A percentile compares a stretch with the other conserved stretches of the same genome.
These are phyloP conservation scores for Backusella psychrophila DNA, from an alignment of 192 early-diverging fungal species.

Conservation along the genomic window DNA sequence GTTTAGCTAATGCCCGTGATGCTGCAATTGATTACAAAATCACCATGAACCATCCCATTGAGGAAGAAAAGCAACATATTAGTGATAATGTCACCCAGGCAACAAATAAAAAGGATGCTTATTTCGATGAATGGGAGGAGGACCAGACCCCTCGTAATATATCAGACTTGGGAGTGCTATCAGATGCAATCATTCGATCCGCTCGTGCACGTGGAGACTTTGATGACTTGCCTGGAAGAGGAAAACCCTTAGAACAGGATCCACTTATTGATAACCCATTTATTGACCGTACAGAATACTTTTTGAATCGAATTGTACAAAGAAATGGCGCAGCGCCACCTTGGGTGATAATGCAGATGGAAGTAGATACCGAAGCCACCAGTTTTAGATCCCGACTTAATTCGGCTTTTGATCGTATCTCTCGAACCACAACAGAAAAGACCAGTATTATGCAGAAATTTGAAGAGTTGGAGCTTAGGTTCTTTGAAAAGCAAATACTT, in stretches of 20 bases:
- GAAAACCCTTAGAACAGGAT: conserved; percentile 26
- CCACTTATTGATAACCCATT: conserved; percentile 22
- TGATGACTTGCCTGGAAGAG: conserved; percentile 21
- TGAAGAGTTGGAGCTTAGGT: background rate
- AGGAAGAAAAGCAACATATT: conserved; percentile 5
- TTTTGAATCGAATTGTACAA: conserved; percentile 30
- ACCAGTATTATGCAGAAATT: background rate
- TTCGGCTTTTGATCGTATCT: conserved; percentile 8
- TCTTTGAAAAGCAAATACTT: conserved; percentile 13
- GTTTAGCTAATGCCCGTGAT: conserved; percentile 22
- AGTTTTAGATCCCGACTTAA: conserved; percentile 5
- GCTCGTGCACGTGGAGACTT: conserved; percentile 26
- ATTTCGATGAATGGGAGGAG: conserved; percentile 3
- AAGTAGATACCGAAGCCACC: conserved; percentile 21
- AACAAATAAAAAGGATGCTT: background rate
- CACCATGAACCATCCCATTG: background rate
- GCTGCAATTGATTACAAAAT: conserved; percentile 21
- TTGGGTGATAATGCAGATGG: conserved; percentile 27
- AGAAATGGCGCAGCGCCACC: conserved; percentile 29
- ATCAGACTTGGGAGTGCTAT: conserved; percentile 8
- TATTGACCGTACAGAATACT: conserved; percentile 32
- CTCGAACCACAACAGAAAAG: background rate
- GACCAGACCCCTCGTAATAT: background rate
- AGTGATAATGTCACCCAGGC: background rate
- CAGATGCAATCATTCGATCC: conserved; percentile 25